Evolutionary conservation across 2,329 filamentous ascomycete genomes (phyloP), one percentile per base, ranked within the genome.

Genomic region (Huntiella moniliformis): DNA sequence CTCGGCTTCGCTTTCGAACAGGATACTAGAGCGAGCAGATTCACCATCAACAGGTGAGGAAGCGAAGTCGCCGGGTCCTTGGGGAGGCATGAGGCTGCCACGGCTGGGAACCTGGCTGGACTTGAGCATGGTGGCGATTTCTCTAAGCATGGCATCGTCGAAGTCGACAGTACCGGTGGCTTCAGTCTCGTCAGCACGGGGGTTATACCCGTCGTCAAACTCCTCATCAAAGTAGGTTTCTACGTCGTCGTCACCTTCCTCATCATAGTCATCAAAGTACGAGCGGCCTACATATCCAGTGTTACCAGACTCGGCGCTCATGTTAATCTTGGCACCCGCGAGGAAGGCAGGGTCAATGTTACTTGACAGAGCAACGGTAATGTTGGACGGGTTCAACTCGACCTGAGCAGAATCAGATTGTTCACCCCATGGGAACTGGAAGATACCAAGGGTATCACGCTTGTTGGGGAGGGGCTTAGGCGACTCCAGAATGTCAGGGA

Each of bases 351-450:
- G 60, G 3, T 64, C 64, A 67, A 70, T 69, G 13, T 67, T 70
- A 2, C 68, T 68, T 5, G 69, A 63, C 64, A 73, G 70, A 16
- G 66, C 61, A 58, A 63, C 64, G 45, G 61, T 60, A 52, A 58
- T 58, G 50, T 59, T 57, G 38, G 50, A 57, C 13, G 50, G 36
- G 6, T 57, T 58, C 46, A 59, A 57, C 51, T 63, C 63, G 46
- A 67, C 56, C 22, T 59, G 68, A 7, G 68, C 67, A 45, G 65
- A 66, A 56, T 77, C 73, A 15, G 74, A 78, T 53, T 60, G 69
- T 58, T 78, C 74, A 11, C 75, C 75, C 72, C 73, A 78, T 2
- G 75, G 73, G 52, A 78, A 78, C 53, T 76, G 71, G 60, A 77
- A 79, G 53, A 79, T 71, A 4, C 74, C 75, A 13, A 79, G 63